A percentile compares a stretch with the other conserved stretches of the same genome.
phyloP scores from a whole-genome alignment of 495 filamentous ascomycete species.

The Wilcoxina mikolae region DNA sequence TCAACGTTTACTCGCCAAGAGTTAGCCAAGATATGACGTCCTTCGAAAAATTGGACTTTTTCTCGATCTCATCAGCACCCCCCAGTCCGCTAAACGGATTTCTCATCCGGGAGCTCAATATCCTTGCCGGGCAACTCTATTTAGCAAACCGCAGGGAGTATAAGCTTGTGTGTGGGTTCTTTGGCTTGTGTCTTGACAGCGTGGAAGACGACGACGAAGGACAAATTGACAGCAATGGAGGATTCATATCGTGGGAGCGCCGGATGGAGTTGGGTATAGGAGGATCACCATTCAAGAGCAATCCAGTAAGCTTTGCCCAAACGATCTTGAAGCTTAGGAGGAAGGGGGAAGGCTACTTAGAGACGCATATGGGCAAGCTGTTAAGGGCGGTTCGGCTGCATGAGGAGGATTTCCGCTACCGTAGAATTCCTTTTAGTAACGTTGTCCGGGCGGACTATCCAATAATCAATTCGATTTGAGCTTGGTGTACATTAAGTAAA shows the following conservation, averaged over 20 bases:
- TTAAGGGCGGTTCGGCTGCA: slow-evolving; percentile 3
- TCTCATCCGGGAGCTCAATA: no score
- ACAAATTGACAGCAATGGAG: slow-evolving; percentile 2
- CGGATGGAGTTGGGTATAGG: slow-evolving; percentile 2
- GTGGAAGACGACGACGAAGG: neutral
- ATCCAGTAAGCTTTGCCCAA: slow-evolving; percentile 8
- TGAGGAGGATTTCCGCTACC: slow-evolving; percentile 11
- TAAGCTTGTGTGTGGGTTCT: slow-evolving; percentile 36
- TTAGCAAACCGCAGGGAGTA: slow-evolving; percentile 42
- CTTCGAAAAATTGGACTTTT: slow-evolving; percentile 35
- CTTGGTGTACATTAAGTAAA: no score
- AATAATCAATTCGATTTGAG: no score
- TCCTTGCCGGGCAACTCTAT: slow-evolving; percentile 57
- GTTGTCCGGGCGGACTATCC: no score
- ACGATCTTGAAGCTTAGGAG: slow-evolving; percentile 9
- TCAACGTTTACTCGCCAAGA: slow-evolving; percentile 48
- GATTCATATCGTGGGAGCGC: slow-evolving; percentile 6
- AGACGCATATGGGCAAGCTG: slow-evolving; percentile 16
- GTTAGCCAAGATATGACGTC: slow-evolving; percentile 32
- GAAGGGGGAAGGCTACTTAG: slow-evolving; percentile 8
- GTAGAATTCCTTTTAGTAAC: no score
- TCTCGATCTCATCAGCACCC: slow-evolving; percentile 4
- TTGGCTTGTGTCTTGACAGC: slow-evolving; percentile 32
- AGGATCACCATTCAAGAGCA: slow-evolving; percentile 3
- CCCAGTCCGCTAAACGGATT: slow-evolving; percentile 26